These are phyloP conservation scores for Thymus mandschuricus DNA, from an alignment of 257 asterid species.

Conservation along the genomic window DNA sequence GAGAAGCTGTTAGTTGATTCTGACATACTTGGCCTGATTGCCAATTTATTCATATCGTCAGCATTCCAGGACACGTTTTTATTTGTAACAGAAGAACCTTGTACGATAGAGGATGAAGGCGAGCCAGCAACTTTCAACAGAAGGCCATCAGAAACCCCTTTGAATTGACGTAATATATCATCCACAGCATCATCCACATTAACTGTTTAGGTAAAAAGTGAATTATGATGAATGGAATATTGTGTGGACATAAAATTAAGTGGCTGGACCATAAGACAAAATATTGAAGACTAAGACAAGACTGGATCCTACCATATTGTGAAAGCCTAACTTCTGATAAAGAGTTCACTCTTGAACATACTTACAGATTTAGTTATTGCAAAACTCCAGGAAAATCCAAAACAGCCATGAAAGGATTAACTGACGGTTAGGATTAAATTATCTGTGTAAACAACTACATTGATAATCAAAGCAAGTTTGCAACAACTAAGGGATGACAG, in stretches of 20 bases:
- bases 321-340: slow-evolving; percentile 15
- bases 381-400: slow-evolving; percentile 9
- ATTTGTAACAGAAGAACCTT: slow-evolving; percentile 47
- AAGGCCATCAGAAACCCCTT: slow-evolving; percentile 94
- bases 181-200: slow-evolving; percentile 99
- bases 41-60: slow-evolving; percentile 64
- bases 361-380: not conserved
- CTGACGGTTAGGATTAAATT: not conserved
- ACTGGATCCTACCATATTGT: not conserved
- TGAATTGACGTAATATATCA: slow-evolving; percentile 96
- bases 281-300: not conserved
- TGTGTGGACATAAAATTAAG: slow-evolving; percentile 9
- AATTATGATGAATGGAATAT: slow-evolving; percentile 12
- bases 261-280: not conserved
- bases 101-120: slow-evolving; percentile 55
- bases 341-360: slow-evolving; percentile 18
- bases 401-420: slow-evolving; percentile 10
- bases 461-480: slow-evolving; percentile 18
- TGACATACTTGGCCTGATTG: slow-evolving; percentile 52
- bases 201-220: slow-evolving; percentile 51
- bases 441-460: slow-evolving; percentile 8
- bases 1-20: slow-evolving; percentile 79
- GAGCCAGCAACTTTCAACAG: slow-evolving; percentile 71
- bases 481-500: not conserved
- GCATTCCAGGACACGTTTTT: slow-evolving; percentile 71